phyloP scores from a whole-genome alignment of 768 basidiomycete genomes.

The Boletus rufocinnamomeus region DNA sequence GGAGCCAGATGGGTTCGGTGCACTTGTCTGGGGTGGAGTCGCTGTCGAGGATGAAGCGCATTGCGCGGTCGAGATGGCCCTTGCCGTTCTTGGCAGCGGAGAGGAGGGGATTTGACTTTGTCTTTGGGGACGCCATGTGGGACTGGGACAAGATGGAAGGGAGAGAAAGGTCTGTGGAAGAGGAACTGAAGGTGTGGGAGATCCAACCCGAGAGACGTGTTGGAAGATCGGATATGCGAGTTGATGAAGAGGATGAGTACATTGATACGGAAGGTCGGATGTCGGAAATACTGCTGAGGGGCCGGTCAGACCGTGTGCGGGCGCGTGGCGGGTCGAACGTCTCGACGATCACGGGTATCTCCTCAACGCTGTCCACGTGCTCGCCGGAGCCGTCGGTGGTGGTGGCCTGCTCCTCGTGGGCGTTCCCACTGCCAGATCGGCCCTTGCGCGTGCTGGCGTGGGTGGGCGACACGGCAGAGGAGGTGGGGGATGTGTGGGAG shows the following conservation, averaged over 20 bases:
- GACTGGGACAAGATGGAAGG: constrained; percentile 58
- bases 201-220: constrained; percentile 81
- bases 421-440: constrained; percentile 37
- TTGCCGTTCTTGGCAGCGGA: constrained; percentile 73
- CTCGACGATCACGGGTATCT: constrained; percentile 69
- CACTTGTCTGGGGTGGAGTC: constrained; percentile 86
- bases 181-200: constrained; percentile 72
- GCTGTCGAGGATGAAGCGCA: constrained; percentile 88
- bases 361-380: constrained; percentile 39
- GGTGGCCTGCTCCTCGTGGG: constrained; percentile 25
- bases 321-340: constrained; percentile 55
- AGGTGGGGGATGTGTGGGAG: constrained; percentile 29
- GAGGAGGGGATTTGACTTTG: constrained; percentile 54
- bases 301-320: constrained; percentile 58
- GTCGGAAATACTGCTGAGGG: constrained; percentile 46
- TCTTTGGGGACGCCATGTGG: constrained; percentile 43
- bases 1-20: constrained; percentile 82
- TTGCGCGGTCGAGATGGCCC: constrained; percentile 77
- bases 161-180: constrained; percentile 70
- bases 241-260: constrained; percentile 46
- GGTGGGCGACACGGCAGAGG: constrained; percentile 33
- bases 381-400: constrained; percentile 35
- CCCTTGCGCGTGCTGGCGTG: constrained; percentile 29
- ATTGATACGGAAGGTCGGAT: constrained; percentile 48
- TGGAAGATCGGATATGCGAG: constrained; percentile 67